These are phyloP conservation scores for Epichloe bromicola DNA, from an alignment of 2,329 filamentous ascomycete species.

Conservation along the genomic window DNA sequence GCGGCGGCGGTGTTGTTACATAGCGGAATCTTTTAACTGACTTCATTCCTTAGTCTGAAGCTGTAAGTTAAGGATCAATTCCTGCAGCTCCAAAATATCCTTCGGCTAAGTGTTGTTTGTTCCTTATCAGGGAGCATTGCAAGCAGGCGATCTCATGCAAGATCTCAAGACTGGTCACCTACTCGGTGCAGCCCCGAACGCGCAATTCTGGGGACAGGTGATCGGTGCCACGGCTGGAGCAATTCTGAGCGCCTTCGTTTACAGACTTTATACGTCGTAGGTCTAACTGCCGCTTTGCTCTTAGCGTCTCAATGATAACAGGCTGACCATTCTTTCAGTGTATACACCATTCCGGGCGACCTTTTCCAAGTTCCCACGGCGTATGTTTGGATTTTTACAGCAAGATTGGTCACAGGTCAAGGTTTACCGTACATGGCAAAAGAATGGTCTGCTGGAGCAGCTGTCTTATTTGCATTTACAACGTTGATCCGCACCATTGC, in stretches of 20 bases:
- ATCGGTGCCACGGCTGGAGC: conserved; percentile 82
- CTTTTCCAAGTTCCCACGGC: conserved; percentile 89
- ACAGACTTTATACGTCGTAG: conserved; percentile 66
- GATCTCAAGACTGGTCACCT: conserved; percentile 94
- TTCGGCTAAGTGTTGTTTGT: conserved; percentile 1
- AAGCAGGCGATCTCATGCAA: conserved; percentile 93
- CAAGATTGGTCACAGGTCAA: conserved; percentile 79
- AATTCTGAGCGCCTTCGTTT: conserved; percentile 73
- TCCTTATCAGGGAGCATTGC: conserved; percentile 51
- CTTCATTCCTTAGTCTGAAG: conserved; percentile 23
- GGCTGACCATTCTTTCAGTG: conserved; percentile 29
- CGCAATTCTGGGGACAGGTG: conserved; percentile 93
- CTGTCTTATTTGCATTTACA: conserved; percentile 54
- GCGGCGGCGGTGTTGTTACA: too few relatives aligned
- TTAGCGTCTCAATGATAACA: neutral
- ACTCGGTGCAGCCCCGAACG: conserved; percentile 79
- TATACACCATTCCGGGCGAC: conserved; percentile 78
- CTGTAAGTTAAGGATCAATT: conserved; percentile 14
- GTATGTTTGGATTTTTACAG: conserved; percentile 97
- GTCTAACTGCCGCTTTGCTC: neutral
- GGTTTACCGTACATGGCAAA: conserved; percentile 74
- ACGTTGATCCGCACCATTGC: conserved; percentile 57
- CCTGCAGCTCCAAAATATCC: neutral
- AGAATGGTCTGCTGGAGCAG: conserved; percentile 67
- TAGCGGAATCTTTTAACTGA: neutral